Conservation (phyloP, 257 asterid genomes). For the Rehmannia glutinosa region DNA sequence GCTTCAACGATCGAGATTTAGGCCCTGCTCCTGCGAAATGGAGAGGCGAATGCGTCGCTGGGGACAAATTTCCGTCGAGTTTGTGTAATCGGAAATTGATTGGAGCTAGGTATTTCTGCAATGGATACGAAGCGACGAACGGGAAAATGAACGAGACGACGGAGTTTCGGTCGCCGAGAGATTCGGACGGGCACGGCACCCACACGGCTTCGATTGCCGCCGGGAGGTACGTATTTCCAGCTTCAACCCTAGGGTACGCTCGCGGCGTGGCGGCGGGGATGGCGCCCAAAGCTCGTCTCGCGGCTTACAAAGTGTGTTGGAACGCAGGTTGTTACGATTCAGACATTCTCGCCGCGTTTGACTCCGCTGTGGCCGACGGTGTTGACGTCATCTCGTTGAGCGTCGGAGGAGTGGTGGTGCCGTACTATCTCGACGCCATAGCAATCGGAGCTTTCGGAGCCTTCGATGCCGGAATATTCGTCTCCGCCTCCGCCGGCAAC, state of each 20-base stretch:
- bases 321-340: slow-evolving; percentile 80
- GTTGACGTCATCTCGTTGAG: slow-evolving; percentile 82
- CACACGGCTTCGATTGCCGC: slow-evolving; percentile 98
- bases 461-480: slow-evolving; percentile 61
- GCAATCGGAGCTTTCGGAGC: slow-evolving; percentile 85
- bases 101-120: slow-evolving; percentile 69
- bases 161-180: slow-evolving; percentile 76
- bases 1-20: slow-evolving; percentile 65
- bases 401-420: slow-evolving; percentile 84
- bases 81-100: slow-evolving; percentile 77
- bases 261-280: slow-evolving; percentile 90
- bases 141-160: slow-evolving; percentile 68
- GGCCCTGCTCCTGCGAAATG: slow-evolving; percentile 67
- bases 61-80: slow-evolving; percentile 42
- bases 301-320: slow-evolving; percentile 91
- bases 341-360: slow-evolving; percentile 88
- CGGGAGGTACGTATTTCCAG: slow-evolving; percentile 82
- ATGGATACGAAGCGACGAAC: slow-evolving; percentile 68
- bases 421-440: slow-evolving; percentile 74
- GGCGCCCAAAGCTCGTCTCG: slow-evolving; percentile 95
- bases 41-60: slow-evolving; percentile 66
- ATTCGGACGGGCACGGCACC: slow-evolving; percentile 91
- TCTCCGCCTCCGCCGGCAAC: slow-evolving; percentile 88
- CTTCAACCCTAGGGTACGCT: slow-evolving; percentile 79
- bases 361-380: slow-evolving; percentile 80